phyloP scores from a whole-genome alignment of 441 rosid genomes.

The Mallotus repandus region DNA sequence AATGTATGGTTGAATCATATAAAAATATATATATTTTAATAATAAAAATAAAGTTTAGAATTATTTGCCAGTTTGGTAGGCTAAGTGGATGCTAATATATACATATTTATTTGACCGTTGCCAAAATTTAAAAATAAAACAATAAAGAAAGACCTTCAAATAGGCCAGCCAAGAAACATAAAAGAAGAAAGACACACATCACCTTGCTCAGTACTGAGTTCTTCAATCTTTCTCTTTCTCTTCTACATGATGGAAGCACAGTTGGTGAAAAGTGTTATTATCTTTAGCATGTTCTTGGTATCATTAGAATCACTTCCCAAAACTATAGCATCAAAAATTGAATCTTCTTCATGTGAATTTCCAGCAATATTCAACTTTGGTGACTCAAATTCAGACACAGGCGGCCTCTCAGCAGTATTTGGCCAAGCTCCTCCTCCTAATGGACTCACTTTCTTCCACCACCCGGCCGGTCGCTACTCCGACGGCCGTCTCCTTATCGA shows the following conservation, averaged over 20 bases:
- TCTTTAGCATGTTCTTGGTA: background rate
- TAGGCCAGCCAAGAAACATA: too few relatives aligned
- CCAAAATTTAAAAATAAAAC: too few relatives aligned
- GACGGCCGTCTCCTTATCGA: slow-evolving; percentile 44
- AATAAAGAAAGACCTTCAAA: too few relatives aligned
- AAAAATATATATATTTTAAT: too few relatives aligned
- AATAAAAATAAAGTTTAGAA: too few relatives aligned
- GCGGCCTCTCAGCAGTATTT: slow-evolving; percentile 36
- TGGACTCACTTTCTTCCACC: slow-evolving; percentile 38
- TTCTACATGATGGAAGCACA: background rate
- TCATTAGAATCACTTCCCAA: background rate
- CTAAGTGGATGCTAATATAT: too few relatives aligned
- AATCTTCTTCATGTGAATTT: slow-evolving; percentile 21
- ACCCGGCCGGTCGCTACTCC: slow-evolving; percentile 37
- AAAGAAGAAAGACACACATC: background rate
- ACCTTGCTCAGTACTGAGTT: background rate
- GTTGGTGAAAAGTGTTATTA: background rate
- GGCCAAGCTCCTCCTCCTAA: slow-evolving; percentile 37
- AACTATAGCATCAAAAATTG: background rate
- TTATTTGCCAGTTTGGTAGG: too few relatives aligned
- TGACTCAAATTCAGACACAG: slow-evolving; percentile 46
- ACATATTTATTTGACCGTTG: too few relatives aligned
- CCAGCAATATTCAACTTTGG: slow-evolving; percentile 50
- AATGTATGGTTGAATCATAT: too few relatives aligned
- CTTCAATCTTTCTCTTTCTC: background rate